A percentile compares a stretch with the other conserved stretches of the same genome.
These are phyloP conservation scores for Orbilia oligospora DNA, from an alignment of 2,329 filamentous ascomycete species.

Conservation along the genomic window DNA sequence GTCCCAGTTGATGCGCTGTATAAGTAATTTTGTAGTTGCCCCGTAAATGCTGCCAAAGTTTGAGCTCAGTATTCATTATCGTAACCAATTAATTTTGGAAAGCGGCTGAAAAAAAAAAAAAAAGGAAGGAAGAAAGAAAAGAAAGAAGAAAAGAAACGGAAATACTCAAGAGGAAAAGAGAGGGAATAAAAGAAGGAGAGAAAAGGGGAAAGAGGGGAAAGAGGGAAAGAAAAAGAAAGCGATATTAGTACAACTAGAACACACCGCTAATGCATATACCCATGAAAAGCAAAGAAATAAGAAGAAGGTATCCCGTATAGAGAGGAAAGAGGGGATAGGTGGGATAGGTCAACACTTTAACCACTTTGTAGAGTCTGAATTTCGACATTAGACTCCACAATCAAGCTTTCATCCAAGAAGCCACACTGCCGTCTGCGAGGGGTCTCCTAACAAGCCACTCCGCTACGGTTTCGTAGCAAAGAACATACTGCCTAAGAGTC, in stretches of 20 bases:
- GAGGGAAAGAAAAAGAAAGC: constrained; percentile 5
- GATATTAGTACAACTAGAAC: constrained; percentile 53
- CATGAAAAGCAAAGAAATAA: constrained; percentile 11
- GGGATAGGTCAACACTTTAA: not conserved
- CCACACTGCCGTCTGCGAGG: constrained; percentile 39
- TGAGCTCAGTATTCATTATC: constrained; percentile 20
- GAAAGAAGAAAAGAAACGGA: too few species aligned
- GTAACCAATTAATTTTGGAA: constrained; percentile 32
- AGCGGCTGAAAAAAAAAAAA: not conserved
- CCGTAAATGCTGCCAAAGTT: constrained; percentile 39
- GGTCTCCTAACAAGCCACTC: constrained; percentile 78
- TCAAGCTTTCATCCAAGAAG: constrained; percentile 53
- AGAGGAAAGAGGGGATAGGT: not conserved
- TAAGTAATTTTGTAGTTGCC: constrained; percentile 31
- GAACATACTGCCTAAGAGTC: constrained; percentile 89
- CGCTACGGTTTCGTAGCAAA: constrained; percentile 94
- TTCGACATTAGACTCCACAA: not conserved
- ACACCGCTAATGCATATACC: constrained; percentile 51
- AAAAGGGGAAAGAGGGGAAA: not conserved
- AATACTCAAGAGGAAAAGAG: too few species aligned
- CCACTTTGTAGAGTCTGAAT: not conserved
- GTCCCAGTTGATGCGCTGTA: constrained; percentile 37
- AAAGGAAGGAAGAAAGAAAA: not conserved
- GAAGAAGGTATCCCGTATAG: constrained; percentile 4
- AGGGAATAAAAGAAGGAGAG: constrained; percentile 1